Conservation (phyloP, 805 yeast species). For the Komagataella phaffii region DNA sequence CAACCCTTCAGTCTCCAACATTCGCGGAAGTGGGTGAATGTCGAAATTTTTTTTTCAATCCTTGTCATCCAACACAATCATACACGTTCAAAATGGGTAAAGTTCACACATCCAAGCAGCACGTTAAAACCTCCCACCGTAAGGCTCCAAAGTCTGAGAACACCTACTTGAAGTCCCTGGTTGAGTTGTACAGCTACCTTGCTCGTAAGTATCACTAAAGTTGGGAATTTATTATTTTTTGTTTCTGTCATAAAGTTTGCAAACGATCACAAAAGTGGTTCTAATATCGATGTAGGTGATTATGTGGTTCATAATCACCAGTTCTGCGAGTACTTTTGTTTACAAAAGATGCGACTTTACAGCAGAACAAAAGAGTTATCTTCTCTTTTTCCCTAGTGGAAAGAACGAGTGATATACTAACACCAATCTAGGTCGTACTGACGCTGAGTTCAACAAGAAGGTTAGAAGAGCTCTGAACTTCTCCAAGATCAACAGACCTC, state of each 20-base stretch:
- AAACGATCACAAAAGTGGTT: background rate
- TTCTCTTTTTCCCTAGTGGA: slow-evolving; percentile 13
- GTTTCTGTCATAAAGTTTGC: background rate
- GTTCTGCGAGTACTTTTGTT: slow-evolving; percentile 25
- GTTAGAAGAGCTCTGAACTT: slow-evolving; percentile 89
- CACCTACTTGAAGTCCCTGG: slow-evolving; percentile 96
- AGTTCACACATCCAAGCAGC: slow-evolving; percentile 95
- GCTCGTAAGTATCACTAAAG: slow-evolving; percentile 71
- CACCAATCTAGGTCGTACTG: slow-evolving; percentile 73
- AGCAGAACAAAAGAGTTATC: slow-evolving; percentile 28
- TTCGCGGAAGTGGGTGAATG: background rate
- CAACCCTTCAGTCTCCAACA: background rate
- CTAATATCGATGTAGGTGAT: slow-evolving; percentile 1
- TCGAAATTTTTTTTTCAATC: slow-evolving; percentile 2
- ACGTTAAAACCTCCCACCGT: slow-evolving; percentile 92
- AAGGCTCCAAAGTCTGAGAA: slow-evolving; percentile 99
- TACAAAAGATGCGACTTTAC: slow-evolving; percentile 25
- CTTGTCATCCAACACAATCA: background rate
- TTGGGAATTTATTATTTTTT: background rate
- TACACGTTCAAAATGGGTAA: slow-evolving; percentile 63
- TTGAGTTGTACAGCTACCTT: slow-evolving; percentile 96
- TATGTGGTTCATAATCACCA: background rate
- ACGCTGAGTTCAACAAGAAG: slow-evolving; percentile 97
- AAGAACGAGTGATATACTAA: background rate
- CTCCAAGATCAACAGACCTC: slow-evolving; percentile 99